Evolutionary conservation across 306 rosid genomes (phyloP).

Genomic region (Chamaecrista fasciculata): DNA sequence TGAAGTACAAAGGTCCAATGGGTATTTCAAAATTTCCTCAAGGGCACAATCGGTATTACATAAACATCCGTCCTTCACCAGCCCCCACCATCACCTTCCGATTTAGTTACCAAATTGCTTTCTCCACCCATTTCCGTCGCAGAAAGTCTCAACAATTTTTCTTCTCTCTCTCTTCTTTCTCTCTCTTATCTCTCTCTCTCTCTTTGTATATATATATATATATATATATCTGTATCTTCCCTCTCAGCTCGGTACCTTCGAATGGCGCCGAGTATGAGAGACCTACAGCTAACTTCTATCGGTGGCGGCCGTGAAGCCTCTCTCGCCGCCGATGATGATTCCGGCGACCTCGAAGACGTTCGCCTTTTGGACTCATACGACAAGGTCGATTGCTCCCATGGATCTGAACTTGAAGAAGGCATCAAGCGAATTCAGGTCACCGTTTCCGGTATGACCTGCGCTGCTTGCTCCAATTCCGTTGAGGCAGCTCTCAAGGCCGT

Average conservation of each 20-base stretch:
- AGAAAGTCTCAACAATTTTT: not conserved
- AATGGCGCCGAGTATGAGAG: slow-evolving; percentile 30
- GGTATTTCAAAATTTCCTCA: not conserved
- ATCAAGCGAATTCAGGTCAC: slow-evolving; percentile 65
- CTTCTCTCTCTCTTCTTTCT: not conserved
- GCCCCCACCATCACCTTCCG: slow-evolving; percentile 13
- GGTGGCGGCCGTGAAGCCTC: not conserved
- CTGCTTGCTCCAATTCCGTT: slow-evolving; percentile 92
- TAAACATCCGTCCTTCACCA: not conserved
- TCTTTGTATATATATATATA: not conserved
- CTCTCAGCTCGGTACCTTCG: not conserved
- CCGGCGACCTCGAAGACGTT: slow-evolving; percentile 69
- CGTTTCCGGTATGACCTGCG: slow-evolving; percentile 90
- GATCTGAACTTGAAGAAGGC: slow-evolving; percentile 32
- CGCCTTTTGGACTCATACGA: slow-evolving; percentile 74
- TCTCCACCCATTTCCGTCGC: not conserved
- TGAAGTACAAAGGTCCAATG: not conserved
- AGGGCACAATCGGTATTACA: not conserved
- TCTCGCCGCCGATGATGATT: not conserved
- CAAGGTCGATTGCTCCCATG: slow-evolving; percentile 2
- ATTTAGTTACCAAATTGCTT: not conserved
- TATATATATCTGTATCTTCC: not conserved
- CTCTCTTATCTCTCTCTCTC: not conserved
- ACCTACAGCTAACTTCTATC: slow-evolving; percentile 35
- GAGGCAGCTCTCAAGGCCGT: slow-evolving; percentile 69